A percentile compares a stretch with the other conserved stretches of the same genome.
These are phyloP conservation scores for Globisporangium paroecandrum DNA, from an alignment of 352 stramenopile species.

Conservation along the genomic window DNA sequence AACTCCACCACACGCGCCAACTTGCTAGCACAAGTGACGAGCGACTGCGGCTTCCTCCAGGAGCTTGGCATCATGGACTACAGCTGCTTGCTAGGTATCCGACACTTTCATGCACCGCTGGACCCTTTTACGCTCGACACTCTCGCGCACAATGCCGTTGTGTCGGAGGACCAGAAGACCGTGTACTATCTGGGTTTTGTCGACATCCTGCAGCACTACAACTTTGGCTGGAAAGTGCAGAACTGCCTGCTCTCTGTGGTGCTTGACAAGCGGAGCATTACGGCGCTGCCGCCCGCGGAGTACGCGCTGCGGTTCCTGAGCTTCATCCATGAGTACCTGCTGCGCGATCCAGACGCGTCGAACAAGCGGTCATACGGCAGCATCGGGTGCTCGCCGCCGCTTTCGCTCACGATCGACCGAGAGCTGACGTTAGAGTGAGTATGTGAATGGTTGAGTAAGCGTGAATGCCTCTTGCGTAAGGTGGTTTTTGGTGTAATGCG, in stretches of 20 bases:
- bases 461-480: constrained; percentile 1
- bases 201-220: constrained; percentile 86
- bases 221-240: constrained; percentile 82
- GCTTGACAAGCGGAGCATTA: constrained; percentile 75
- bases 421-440: constrained; percentile 3
- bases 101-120: constrained; percentile 47
- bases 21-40: constrained; percentile 75
- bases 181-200: constrained; percentile 87
- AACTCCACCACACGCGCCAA: constrained; percentile 73
- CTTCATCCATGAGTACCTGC: constrained; percentile 82
- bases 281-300: constrained; percentile 73
- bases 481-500: constrained; percentile 3
- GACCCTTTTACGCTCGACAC: constrained; percentile 46
- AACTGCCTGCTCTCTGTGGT: constrained; percentile 67
- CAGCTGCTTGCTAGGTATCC: constrained; percentile 77
- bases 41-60: constrained; percentile 81
- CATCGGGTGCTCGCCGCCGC: constrained; percentile 34
- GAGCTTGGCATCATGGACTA: constrained; percentile 88
- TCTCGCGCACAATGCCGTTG: constrained; percentile 72
- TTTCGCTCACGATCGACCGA: constrained; percentile 14
- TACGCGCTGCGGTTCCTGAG: constrained; percentile 84
- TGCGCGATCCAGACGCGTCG: constrained; percentile 54
- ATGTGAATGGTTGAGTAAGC: neutral
- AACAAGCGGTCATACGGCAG: constrained; percentile 71
- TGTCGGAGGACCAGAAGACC: constrained; percentile 62